Evolutionary conservation across 192 early-diverging fungal genomes (phyloP), one percentile per base, ranked within the genome.

Genomic region (Backusella sp.): DNA sequence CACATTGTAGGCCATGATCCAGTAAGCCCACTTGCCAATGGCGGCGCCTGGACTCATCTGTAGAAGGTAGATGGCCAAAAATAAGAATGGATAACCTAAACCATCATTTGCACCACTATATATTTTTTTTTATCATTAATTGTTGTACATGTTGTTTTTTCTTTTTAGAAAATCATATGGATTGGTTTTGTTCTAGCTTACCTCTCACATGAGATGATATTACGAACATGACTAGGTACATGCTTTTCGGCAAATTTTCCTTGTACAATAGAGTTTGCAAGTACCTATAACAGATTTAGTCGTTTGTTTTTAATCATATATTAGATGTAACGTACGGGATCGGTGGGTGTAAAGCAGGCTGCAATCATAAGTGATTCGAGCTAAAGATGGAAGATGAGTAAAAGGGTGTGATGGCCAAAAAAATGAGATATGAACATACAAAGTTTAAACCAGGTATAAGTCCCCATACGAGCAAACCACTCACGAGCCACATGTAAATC

Each of bases 221-320:
- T 84, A 53, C 93, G 89, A 42, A 94, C 79, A 17, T 91, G 79
- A 17, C 83, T 62, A 1, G 95, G 91, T 35, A 98, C 91, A 67
- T 94, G 90, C 66, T 89, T 86, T 78, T 97, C 95, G 19, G 97
- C 96, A 87, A 96, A 98, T 44, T 88, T 83, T 41, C 97, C 97
- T 73, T 94, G 92, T 14, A 98, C 92, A 14, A 98, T 92, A 0
- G 94, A 92, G 84, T 95, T 97, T 62, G 95, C 93, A 36, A 98
- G 77, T 19, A 89, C 79, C 86, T 86, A 28, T 19, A 17, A 17
- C 14, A 44, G 6, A 44, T 35, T 71, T 28, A 23, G 15, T 17
- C 4, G 3, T 21, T 9, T 52, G 8, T 17, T 56, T 56, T 30
- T 15, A 17, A 34, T 23, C 36, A 39, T 34, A 23, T 1, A 34